Conservation (phyloP, 2,329 filamentous ascomycete species). For the Huntiella abstrusa region DNA sequence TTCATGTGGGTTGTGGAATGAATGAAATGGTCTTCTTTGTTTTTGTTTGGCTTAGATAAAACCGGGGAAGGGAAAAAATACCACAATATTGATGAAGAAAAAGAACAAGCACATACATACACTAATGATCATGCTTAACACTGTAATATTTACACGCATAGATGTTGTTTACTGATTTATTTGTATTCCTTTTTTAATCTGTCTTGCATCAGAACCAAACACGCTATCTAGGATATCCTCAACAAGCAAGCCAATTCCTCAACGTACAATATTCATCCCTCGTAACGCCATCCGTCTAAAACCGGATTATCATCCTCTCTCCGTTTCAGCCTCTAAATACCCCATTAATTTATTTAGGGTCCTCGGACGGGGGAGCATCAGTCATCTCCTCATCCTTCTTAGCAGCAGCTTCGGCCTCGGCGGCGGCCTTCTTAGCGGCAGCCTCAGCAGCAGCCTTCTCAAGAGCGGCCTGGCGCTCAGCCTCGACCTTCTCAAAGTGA, state of each 20-base stretch:
- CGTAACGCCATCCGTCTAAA: neutral
- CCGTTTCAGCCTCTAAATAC: neutral
- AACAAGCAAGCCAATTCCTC: neutral
- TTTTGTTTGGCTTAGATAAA: too few species aligned
- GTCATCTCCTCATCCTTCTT: constrained; percentile 44
- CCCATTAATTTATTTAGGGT: constrained; percentile 10
- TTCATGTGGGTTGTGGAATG: too few species aligned
- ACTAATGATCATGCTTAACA: too few species aligned
- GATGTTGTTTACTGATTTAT: too few species aligned
- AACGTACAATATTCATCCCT: too few species aligned
- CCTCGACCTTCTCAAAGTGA: constrained; percentile 86
- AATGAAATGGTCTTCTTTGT: too few species aligned
- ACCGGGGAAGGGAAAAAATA: neutral
- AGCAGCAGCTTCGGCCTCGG: constrained; percentile 36
- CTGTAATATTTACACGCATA: too few species aligned
- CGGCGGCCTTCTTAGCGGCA: constrained; percentile 44
- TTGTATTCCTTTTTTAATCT: constrained; percentile 1
- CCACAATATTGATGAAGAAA: neutral
- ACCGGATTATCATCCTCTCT: neutral
- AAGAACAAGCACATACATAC: neutral
- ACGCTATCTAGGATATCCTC: constrained; percentile 4
- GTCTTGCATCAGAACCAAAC: constrained; percentile 2
- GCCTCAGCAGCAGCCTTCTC: constrained; percentile 62
- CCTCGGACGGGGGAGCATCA: constrained; percentile 37
- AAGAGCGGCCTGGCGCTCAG: constrained; percentile 60